Evolutionary conservation across 805 yeast genomes (phyloP).

Genomic region (Metschnikowia corniflorae): DNA sequence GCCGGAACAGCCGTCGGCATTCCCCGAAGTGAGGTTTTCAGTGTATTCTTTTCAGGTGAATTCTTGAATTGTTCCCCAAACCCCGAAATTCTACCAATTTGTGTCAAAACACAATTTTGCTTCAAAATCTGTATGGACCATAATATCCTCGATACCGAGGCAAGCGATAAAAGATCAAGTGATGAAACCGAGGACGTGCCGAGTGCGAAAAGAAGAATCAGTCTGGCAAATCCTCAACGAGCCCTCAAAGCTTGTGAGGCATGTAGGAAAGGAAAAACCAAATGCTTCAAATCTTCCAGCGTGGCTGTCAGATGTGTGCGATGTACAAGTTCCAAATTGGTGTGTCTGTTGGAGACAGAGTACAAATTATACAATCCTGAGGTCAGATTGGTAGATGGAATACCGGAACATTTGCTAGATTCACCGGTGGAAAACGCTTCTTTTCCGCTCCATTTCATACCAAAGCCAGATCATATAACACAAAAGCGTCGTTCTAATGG

Average conservation of each 20-base stretch:
- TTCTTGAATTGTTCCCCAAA: no score
- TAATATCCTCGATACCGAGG: no score
- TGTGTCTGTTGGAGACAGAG: slow-evolving; percentile 47
- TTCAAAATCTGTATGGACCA: no score
- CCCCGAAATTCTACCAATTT: no score
- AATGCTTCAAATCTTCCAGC: slow-evolving; percentile 55
- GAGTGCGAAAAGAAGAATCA: slow-evolving; percentile 1
- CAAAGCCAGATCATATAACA: background rate
- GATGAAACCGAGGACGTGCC: background rate
- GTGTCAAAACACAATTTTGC: no score
- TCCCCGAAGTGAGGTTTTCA: no score
- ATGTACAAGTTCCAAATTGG: slow-evolving; percentile 49
- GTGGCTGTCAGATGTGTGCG: slow-evolving; percentile 50
- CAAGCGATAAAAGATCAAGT: background rate
- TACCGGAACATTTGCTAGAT: slow-evolving; percentile 16
- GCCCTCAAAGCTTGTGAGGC: slow-evolving; percentile 52
- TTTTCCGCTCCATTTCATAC: slow-evolving; percentile 7
- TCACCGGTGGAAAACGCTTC: slow-evolving; percentile 6
- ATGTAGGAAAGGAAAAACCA: slow-evolving; percentile 56
- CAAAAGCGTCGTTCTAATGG: slow-evolving; percentile 3
- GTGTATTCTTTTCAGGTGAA: no score
- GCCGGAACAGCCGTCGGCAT: no score
- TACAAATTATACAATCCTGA: slow-evolving; percentile 13
- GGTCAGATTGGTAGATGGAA: slow-evolving; percentile 15
- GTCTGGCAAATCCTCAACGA: slow-evolving; percentile 21